These are phyloP conservation scores for Dryas integrifolia DNA, from an alignment of 331 rosid species.

Conservation along the genomic window DNA sequence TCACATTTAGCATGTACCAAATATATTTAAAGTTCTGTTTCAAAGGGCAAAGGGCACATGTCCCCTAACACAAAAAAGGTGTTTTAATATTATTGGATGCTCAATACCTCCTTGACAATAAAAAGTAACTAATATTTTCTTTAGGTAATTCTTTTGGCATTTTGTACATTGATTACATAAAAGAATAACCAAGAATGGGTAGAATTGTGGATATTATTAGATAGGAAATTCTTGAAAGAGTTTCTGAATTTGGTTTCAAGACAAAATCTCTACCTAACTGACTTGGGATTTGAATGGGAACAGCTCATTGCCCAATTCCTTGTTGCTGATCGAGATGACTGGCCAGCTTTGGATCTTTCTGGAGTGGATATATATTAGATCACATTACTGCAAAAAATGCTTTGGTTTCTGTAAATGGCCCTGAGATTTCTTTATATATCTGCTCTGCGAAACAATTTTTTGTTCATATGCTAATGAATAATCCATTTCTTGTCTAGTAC, in stretches of 20 bases:
- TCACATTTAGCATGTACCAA: background rate
- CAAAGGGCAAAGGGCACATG: background rate
- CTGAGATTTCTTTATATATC: conserved; percentile 25
- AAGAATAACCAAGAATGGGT: background rate
- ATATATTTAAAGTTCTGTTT: background rate
- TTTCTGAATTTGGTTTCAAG: conserved; percentile 12
- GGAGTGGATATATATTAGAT: background rate
- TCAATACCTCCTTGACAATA: background rate
- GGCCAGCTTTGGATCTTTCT: background rate
- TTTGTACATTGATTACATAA: background rate
- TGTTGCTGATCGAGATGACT: conserved; percentile 5
- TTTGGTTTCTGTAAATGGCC: background rate
- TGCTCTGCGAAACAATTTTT: background rate
- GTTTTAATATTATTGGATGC: background rate
- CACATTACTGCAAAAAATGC: conserved; percentile 7
- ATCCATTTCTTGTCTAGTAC: background rate
- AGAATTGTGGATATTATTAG: conserved; percentile 2
- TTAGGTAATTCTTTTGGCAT: background rate
- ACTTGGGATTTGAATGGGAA: conserved; percentile 11
- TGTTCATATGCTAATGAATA: conserved; percentile 22
- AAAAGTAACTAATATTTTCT: background rate
- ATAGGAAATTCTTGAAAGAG: background rate
- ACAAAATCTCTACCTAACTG: conserved; percentile 19
- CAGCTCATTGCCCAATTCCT: conserved; percentile 15
- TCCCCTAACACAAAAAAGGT: background rate